phyloP scores from a whole-genome alignment of 441 rosid genomes.

The Corymbia citriodora region DNA sequence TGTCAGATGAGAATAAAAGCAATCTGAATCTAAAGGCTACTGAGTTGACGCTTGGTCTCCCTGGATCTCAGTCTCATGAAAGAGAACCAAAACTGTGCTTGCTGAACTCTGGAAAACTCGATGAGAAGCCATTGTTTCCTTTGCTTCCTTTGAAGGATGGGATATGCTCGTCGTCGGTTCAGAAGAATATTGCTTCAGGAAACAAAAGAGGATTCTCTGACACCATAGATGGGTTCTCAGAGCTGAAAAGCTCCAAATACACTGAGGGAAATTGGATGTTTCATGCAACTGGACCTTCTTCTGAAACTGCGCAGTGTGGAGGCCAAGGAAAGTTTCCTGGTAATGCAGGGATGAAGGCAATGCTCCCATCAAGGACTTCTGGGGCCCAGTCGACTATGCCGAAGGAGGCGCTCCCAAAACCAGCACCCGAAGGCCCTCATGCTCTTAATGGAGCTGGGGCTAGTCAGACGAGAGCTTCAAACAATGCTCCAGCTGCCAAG shows the following conservation, averaged over 20 bases:
- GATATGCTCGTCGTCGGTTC: conserved; percentile 31
- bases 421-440: conserved; percentile 30
- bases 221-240: conserved; percentile 64
- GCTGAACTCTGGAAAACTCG: conserved; percentile 38
- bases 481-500: conserved; percentile 77
- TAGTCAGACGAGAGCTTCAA: conserved; percentile 27
- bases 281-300: conserved; percentile 29
- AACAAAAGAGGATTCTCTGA: conserved; percentile 85
- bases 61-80: conserved; percentile 69
- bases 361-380: conserved; percentile 37
- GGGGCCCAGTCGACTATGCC: conserved; percentile 29
- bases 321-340: conserved; percentile 43
- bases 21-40: conserved; percentile 77
- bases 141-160: conserved; percentile 59
- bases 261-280: conserved; percentile 74
- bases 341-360: conserved; percentile 42
- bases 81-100: conserved; percentile 44
- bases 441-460: conserved; percentile 21
- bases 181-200: conserved; percentile 58
- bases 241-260: conserved; percentile 46
- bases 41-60: conserved; percentile 85
- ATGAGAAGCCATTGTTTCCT: conserved; percentile 78
- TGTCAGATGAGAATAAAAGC: conserved; percentile 26
- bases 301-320: conserved; percentile 33
- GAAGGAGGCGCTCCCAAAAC: conserved; percentile 40